phyloP scores from a whole-genome alignment of 169 alveolate genomes.

The Plasmodium vivax region DNA sequence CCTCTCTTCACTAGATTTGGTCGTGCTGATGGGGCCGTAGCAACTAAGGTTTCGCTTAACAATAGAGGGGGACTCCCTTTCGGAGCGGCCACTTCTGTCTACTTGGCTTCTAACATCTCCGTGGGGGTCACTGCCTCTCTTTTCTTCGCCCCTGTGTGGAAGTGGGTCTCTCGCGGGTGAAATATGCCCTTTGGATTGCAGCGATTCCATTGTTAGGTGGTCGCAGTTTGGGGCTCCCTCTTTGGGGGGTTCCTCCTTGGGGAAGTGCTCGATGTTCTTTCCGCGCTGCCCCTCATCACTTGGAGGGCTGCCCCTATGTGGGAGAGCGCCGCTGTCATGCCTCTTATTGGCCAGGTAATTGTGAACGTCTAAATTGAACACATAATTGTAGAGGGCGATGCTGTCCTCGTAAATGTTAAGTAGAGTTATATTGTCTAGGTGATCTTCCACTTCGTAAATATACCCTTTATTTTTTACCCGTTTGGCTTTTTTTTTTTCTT shows the following conservation, averaged over 20 bases:
- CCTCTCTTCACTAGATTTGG: neutral
- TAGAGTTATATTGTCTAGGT: constrained; percentile 55
- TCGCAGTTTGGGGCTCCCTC: neutral
- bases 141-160: neutral
- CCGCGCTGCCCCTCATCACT: neutral
- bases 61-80: neutral
- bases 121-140: neutral
- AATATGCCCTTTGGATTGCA: neutral
- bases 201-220: neutral
- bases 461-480: constrained; percentile 40
- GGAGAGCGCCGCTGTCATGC: neutral
- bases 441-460: constrained; percentile 73
- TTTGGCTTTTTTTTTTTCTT: constrained; percentile 41
- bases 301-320: neutral
- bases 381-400: constrained; percentile 49
- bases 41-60: neutral
- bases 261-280: neutral
- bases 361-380: constrained; percentile 36
- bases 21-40: neutral
- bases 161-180: neutral
- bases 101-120: neutral
- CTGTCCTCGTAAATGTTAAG: constrained; percentile 61
- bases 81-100: neutral
- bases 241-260: neutral
- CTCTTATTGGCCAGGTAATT: constrained; percentile 8